A percentile compares a stretch with the other conserved stretches of the same genome.
Evolutionary conservation across 495 filamentous ascomycete species (phyloP).

Genomic region (Aspergillus cavernicola): DNA sequence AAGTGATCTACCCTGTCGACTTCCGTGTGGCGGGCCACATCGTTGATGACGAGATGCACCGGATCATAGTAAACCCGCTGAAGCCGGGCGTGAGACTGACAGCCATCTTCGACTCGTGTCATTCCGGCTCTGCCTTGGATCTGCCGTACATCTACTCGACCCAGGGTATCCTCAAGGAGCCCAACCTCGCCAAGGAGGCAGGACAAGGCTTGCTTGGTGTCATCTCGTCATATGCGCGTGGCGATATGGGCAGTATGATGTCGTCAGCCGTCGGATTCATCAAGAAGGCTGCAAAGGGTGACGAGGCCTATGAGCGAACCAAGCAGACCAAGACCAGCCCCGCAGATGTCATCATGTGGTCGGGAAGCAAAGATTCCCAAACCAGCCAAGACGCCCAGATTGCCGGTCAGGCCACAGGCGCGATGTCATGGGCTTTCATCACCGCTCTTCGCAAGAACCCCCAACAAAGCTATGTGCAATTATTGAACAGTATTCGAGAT

Average conservation of each 20-base stretch:
- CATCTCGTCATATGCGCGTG: slow-evolving; percentile 83
- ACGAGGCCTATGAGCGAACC: slow-evolving; percentile 74
- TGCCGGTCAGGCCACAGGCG: slow-evolving; percentile 84
- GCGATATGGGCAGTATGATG: slow-evolving; percentile 81
- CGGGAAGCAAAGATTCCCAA: slow-evolving; percentile 92
- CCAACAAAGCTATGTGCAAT: slow-evolving; percentile 93
- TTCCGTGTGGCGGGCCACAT: slow-evolving; percentile 89
- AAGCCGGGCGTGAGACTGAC: slow-evolving; percentile 84
- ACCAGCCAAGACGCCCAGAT: slow-evolving; percentile 68
- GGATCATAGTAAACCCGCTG: slow-evolving; percentile 87
- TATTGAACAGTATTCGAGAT: slow-evolving; percentile 92
- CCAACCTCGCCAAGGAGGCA: slow-evolving; percentile 96
- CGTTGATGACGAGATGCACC: slow-evolving; percentile 97
- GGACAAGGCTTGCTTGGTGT: slow-evolving; percentile 88
- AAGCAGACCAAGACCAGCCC: slow-evolving; percentile 88
- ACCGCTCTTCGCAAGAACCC: slow-evolving; percentile 92
- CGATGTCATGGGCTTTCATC: slow-evolving; percentile 98
- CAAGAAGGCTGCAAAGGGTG: slow-evolving; percentile 86
- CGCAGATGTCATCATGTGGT: slow-evolving; percentile 97
- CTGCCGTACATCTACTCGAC: slow-evolving; percentile 97
- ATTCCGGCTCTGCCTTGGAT: slow-evolving; percentile 93
- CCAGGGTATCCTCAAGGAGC: slow-evolving; percentile 92
- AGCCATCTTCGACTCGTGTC: slow-evolving; percentile 99
- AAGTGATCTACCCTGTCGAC: slow-evolving; percentile 97
- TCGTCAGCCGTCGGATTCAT: slow-evolving; percentile 79